Conservation (phyloP, 441 rosid genomes). For the Gossypium schwendimanii region DNA sequence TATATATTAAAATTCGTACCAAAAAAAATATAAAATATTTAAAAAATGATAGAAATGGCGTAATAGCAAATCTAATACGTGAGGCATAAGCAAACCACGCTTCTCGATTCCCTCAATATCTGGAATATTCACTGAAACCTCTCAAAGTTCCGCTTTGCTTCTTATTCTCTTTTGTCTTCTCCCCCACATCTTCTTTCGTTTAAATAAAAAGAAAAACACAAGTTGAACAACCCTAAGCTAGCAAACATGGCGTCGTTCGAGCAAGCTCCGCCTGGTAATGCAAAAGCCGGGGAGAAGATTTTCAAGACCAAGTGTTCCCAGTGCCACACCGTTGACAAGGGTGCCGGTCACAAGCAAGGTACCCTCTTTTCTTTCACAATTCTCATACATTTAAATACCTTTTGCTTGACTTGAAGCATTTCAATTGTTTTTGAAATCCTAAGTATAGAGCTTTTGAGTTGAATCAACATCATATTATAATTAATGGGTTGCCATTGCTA, state of each 20-base stretch:
- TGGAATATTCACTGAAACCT: too few species aligned
- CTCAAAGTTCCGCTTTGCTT: too few species aligned
- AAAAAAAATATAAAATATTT: too few species aligned
- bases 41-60: too few species aligned
- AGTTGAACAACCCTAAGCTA: neutral
- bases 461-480: neutral
- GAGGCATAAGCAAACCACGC: too few species aligned
- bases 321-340: constrained; percentile 44
- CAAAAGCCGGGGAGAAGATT: constrained; percentile 37
- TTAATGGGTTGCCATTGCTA: neutral
- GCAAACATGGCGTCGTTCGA: constrained; percentile 25
- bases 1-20: too few species aligned
- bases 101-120: too few species aligned
- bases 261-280: constrained; percentile 34
- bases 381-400: neutral
- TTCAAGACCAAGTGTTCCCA: constrained; percentile 41
- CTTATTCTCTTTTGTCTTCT: too few species aligned
- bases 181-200: too few species aligned
- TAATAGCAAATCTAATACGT: too few species aligned
- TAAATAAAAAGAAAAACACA: too few species aligned
- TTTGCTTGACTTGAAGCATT: neutral
- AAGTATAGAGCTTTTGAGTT: neutral
- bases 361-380: too few species aligned
- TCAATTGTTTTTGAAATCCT: neutral
- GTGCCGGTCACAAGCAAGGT: constrained; percentile 40